Conservation (phyloP, 78 protist genomes). For the Dictyostelium capitatum region DNA sequence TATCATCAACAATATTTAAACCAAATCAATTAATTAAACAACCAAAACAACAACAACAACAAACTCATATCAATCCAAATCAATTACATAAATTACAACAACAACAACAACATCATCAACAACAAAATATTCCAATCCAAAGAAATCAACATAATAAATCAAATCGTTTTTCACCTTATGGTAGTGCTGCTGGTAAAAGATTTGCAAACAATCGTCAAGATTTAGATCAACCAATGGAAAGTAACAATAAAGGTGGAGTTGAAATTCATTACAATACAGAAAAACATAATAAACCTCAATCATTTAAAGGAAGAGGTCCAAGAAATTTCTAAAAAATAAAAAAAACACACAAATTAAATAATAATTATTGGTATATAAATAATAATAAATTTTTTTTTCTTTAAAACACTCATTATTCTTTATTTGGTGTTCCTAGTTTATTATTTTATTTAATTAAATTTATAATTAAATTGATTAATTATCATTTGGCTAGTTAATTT, state of each 20-base stretch:
- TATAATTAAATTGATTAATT: not conserved
- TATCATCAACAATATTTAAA: slow-evolving; percentile 3
- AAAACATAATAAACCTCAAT: slow-evolving; percentile 20
- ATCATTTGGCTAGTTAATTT: not conserved
- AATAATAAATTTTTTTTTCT: not conserved
- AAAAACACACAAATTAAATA: not conserved
- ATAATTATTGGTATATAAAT: slow-evolving; percentile 11
- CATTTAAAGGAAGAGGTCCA: slow-evolving; percentile 68
- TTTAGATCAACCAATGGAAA: not conserved
- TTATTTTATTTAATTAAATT: not conserved
- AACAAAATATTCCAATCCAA: slow-evolving; percentile 3
- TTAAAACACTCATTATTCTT: no score
- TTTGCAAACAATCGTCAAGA: not conserved
- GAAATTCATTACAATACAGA: not conserved
- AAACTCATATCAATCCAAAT: not conserved
- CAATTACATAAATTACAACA: not conserved
- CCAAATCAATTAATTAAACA: slow-evolving; percentile 2
- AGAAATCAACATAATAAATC: slow-evolving; percentile 12
- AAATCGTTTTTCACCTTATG: slow-evolving; percentile 21
- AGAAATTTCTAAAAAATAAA: slow-evolving; percentile 42
- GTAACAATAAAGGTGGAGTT: not conserved
- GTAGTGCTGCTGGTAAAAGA: not conserved
- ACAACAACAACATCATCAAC: slow-evolving; percentile 13
- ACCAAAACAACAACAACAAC: slow-evolving; percentile 3
- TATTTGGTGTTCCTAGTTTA: no score